A percentile compares a stretch with the other conserved stretches of the same genome.
These are phyloP conservation scores for Pueraria montana DNA, from an alignment of 306 rosid genomes.

Conservation along the genomic window DNA sequence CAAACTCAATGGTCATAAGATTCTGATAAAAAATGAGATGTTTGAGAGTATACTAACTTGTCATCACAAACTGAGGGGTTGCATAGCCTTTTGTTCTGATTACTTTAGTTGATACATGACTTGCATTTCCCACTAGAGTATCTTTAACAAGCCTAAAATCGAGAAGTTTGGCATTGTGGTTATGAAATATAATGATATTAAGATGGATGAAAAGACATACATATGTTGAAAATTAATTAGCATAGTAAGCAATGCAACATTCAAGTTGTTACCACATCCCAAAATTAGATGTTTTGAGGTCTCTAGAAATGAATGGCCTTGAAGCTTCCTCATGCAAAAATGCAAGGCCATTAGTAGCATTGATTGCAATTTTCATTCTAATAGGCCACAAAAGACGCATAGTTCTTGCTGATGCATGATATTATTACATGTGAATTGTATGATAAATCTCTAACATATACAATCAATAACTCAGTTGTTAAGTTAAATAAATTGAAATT, in stretches of 20 bases:
- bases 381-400: slow-evolving; percentile 62
- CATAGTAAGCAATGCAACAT: background rate
- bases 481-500: background rate
- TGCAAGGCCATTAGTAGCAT: slow-evolving; percentile 76
- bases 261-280: slow-evolving; percentile 56
- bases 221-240: background rate
- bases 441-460: background rate
- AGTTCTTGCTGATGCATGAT: slow-evolving; percentile 31
- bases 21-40: background rate
- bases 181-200: slow-evolving; percentile 47
- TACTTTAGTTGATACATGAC: slow-evolving; percentile 74
- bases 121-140: slow-evolving; percentile 63
- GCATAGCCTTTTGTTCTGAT: slow-evolving; percentile 76
- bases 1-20: background rate
- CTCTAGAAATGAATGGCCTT: slow-evolving; percentile 65
- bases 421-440: background rate
- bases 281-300: slow-evolving; percentile 73
- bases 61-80: slow-evolving; percentile 71
- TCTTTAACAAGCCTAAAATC: slow-evolving; percentile 75
- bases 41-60: slow-evolving; percentile 57
- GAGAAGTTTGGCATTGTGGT: slow-evolving; percentile 67
- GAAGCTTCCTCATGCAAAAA: slow-evolving; percentile 72
- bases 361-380: slow-evolving; percentile 69
- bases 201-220: background rate
- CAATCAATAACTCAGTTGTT: background rate